phyloP scores from a whole-genome alignment of 2,329 filamentous ascomycete genomes.

The Penicillium sp. region DNA sequence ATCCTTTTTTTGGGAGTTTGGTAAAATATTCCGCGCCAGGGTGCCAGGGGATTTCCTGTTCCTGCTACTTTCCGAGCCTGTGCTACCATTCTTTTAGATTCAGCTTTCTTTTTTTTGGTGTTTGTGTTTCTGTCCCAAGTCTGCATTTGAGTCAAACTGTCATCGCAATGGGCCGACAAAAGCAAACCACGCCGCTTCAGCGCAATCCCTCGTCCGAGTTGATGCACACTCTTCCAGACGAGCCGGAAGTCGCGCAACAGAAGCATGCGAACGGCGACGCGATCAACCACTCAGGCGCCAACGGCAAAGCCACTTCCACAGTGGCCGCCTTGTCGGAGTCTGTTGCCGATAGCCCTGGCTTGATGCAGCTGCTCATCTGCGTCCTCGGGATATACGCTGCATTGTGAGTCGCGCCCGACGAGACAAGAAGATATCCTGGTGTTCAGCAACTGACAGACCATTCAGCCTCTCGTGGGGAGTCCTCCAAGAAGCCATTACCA shows the following conservation, averaged over 20 bases:
- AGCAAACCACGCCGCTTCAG: conserved; percentile 66
- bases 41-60: not conserved
- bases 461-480: conserved; percentile 87
- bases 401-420: conserved; percentile 62
- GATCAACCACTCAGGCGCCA: conserved; percentile 13
- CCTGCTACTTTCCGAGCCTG: not conserved
- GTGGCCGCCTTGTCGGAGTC: conserved; percentile 26
- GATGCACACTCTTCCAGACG: conserved; percentile 45
- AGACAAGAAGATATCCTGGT: not conserved
- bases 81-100: not conserved
- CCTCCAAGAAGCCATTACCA: conserved; percentile 96
- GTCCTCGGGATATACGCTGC: conserved; percentile 96
- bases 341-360: conserved; percentile 53
- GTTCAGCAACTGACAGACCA: conserved; percentile 4
- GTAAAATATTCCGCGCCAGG: conserved; percentile 1
- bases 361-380: conserved; percentile 77
- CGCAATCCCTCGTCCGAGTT: conserved; percentile 69
- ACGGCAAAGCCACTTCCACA: conserved; percentile 24
- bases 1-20: conserved; percentile 15
- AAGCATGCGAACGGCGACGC: conserved; percentile 36
- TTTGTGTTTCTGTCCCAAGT: not conserved
- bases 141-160: not conserved
- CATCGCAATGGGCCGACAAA: conserved; percentile 66
- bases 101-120: not conserved
- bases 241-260: conserved; percentile 26